Base-by-base conservation (phyloP, 1,284 basidiomycete genomes). In the Neonothopanus nambi region DNA sequence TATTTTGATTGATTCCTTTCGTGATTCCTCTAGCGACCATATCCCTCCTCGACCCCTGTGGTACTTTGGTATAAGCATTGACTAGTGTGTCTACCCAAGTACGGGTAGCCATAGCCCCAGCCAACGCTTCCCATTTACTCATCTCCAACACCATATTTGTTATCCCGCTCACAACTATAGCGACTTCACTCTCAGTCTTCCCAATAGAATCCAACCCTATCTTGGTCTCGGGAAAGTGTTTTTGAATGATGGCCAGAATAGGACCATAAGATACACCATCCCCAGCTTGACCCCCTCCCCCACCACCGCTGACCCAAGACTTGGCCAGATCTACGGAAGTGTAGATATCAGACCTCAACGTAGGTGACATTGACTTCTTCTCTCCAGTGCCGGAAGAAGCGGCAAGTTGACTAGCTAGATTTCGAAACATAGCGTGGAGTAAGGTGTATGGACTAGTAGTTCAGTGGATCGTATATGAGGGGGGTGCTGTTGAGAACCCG, bases 81-180 rank as follows among this genome's bases (percentile, higher is more conserved):
- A 70, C 65, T 17, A 80, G 66, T 1, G 65, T 59, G 45, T 80
- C 76, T 3, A 72, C 70, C 79, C 78, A 80, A n/a, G 76, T 79
- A 33, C 76, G 70, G 71, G 79, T 76, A 39, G 79, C 72, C 76
- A 80, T 78, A 18, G 70, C 75, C 8, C 76, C 76, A 2, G 76
- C 72, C 73, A 79, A 77, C 5, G 74, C 72, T 54, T 79, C 78
- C 77, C 76, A 79, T 63, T 70, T 74, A 60, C 76, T 78, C 65
- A 78, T 71, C 63, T 79, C 76, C 54, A 80, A 61, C 21, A 77
- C 65, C 76, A 78, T 77, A 58, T 79, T 77, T 45, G 79, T 79
- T 38, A 79, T 65, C 17, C 78, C 79, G 24, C 77, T 76, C 7
- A 80, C 71, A 52, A 80, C 62, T 40, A 75, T 62, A 5, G 75